These are phyloP conservation scores for Astragalus glycyphyllos DNA, from an alignment of 306 rosid genomes.

Conservation along the genomic window DNA sequence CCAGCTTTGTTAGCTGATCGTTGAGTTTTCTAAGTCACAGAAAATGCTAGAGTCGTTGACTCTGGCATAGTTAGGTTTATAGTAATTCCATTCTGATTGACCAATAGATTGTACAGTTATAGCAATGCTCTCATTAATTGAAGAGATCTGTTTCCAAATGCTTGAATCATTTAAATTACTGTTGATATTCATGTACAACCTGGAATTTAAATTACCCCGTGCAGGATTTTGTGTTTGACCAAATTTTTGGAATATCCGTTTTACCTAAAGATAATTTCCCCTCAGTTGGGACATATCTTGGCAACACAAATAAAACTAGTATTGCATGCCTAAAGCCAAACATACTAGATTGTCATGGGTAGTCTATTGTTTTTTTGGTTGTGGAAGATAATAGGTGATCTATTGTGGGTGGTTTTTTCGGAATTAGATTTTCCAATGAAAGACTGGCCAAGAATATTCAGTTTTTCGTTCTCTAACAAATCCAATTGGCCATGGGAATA, in stretches of 20 bases:
- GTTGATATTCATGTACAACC: conserved; percentile 37
- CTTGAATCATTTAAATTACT: conserved; percentile 40
- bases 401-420: no score
- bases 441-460: no score
- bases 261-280: neutral
- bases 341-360: no score
- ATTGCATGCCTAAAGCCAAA: no score
- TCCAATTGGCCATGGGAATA: no score
- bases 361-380: no score
- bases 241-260: conserved; percentile 16
- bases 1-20: conserved; percentile 63
- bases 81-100: conserved; percentile 51
- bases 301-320: no score
- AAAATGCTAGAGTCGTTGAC: conserved; percentile 44
- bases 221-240: conserved; percentile 16
- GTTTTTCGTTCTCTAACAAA: no score
- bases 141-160: conserved; percentile 42
- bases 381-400: no score
- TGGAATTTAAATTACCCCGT: conserved; percentile 22
- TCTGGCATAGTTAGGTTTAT: conserved; percentile 51
- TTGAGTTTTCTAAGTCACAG: conserved; percentile 45
- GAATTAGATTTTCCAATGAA: no score
- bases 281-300: no score
- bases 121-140: conserved; percentile 55
- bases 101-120: conserved; percentile 68